Base-by-base conservation (phyloP, 2,329 filamentous ascomycete genomes). In the Microdochium nivale region DNA sequence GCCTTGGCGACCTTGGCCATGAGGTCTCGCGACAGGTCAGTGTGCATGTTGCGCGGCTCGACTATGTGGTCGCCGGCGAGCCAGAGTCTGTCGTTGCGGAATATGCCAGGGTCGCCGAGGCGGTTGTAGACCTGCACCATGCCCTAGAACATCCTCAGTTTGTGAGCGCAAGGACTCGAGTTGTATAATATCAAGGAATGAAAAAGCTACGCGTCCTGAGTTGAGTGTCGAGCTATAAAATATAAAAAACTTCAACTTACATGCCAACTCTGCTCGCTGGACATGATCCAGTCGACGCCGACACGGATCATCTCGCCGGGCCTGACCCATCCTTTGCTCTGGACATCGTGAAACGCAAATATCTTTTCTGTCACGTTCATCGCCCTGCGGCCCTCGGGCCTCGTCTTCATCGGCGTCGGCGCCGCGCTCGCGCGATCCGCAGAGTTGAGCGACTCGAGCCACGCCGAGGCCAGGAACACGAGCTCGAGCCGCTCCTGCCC, bases 51-150 rank as follows among this genome's bases (percentile, higher is more conserved):
- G 1, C 71, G 63, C 2, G 74, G 74, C 50, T 77, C 72, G 3
- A 76, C 72, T 3, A 71, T 65, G 54, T 77, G 74, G 56, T 77
- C 75, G 2, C 70, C 70, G 0, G 73, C 74, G 5, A 78, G 64
- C 75, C 74, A 77, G 55, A 78, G 70, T 0, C 74, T 62, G 54
- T 77, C 73, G 50, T 76, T 78, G 9, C 75, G 70, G 53, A 68
- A 75, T n/a, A 74, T 71, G 3, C 68, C 66, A 1, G 71, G 70
- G 13, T 60, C 55, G 2, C 70, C 69, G 8, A 77, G 57, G 3
- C 59, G 50, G 3, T 71, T 60, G 55, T 73, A 72, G 3, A 67
- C 70, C 37, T 59, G 59, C 30, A 68, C 63, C 72, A 76, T 76
- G 40, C 67, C 65, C 64, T 53, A 25, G 33, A 37, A 37, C n/a